Evolutionary conservation across 495 filamentous ascomycete genomes (phyloP), one percentile per base, ranked within the genome.

Genomic region (Lasiosphaeria ovina): DNA sequence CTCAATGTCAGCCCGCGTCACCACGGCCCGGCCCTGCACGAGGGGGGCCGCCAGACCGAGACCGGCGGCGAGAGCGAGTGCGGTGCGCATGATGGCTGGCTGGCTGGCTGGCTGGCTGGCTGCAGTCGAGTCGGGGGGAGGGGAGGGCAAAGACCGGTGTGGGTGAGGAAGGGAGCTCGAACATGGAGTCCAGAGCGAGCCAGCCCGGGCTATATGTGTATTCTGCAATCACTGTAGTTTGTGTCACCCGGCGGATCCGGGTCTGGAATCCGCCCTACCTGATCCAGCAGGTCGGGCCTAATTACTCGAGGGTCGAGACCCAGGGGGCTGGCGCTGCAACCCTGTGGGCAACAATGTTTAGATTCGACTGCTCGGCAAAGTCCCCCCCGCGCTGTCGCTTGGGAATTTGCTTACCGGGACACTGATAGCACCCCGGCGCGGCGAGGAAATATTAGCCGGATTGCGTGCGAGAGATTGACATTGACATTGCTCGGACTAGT

Each of bases 1-100:
- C 47, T 76, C 71, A 38, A 80, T 62, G 44, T 68, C 71, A 45
- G 74, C 74, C 16, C 65, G 44, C 44, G 44, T 9, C 44, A 47
- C 44, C 12, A 47, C 11, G 44, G 44, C 44, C 12, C 44, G 7
- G 12, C 44, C 44, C 44, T 47, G 44, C 5, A n/a, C 44, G 16
- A 47, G 44, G 6, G 44, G 44, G 44, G 5, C 44, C 44, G 16
- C 12, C 6, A 47, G 16, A 11, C 44, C 44, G 11, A 47, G 16
- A 2, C 44, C 44, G 11, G 16, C 6, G 44, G 44, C 5, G 11
- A 47, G 16, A n/a, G 44, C 12, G 6, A 47, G 5, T 11, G 12
- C 11, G 44, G 44, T 47, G 12, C 44, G 44, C 44, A 47, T 47
- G 44, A n/a, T 47, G 44, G 16, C 12, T 8, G 8, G 38, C 7